Percentiles rank a stretch among this genome's conserved stretches.
Evolutionary conservation across 371 early-diverging fungal genomes (phyloP).

Genomic region (Coemansia sp.): DNA sequence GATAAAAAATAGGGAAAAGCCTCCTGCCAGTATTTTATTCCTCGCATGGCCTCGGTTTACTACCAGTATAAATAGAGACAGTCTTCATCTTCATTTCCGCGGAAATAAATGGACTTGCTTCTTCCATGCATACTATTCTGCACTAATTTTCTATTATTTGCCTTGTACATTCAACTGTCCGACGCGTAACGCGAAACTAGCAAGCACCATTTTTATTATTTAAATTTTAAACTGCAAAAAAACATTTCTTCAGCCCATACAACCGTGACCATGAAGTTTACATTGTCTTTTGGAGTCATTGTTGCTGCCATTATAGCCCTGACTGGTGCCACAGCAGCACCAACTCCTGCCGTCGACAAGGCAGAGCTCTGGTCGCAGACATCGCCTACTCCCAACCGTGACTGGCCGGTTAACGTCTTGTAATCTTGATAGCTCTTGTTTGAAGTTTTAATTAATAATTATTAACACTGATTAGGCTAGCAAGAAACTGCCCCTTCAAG

Average conservation of each 20-base stretch:
- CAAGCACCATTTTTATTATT: background rate
- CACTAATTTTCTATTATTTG: background rate
- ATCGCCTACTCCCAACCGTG: conserved; percentile 34
- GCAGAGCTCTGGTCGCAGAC: conserved; percentile 11
- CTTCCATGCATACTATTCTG: conserved; percentile 4
- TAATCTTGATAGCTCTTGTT: conserved; percentile 3
- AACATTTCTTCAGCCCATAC: background rate
- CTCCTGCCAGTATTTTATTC: background rate
- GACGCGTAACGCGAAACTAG: background rate
- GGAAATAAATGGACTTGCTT: background rate
- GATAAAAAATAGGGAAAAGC: background rate
- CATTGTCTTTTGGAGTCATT: conserved; percentile 9
- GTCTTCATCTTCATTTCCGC: background rate
- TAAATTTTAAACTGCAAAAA: background rate
- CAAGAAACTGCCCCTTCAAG: no score
- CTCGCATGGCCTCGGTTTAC: background rate
- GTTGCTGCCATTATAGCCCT: conserved; percentile 18
- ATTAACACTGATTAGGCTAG: no score
- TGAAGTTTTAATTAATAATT: conserved; percentile 7
- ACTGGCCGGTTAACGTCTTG: conserved; percentile 49
- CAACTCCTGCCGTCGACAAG: conserved; percentile 7
- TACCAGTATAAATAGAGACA: conserved; percentile 2
- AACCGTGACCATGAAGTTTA: conserved; percentile 23
- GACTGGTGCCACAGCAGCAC: conserved; percentile 10
- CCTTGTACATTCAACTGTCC: background rate